These are phyloP conservation scores for Akanthomyces lecanii DNA, from an alignment of 2,329 filamentous ascomycete genomes.

Conservation along the genomic window DNA sequence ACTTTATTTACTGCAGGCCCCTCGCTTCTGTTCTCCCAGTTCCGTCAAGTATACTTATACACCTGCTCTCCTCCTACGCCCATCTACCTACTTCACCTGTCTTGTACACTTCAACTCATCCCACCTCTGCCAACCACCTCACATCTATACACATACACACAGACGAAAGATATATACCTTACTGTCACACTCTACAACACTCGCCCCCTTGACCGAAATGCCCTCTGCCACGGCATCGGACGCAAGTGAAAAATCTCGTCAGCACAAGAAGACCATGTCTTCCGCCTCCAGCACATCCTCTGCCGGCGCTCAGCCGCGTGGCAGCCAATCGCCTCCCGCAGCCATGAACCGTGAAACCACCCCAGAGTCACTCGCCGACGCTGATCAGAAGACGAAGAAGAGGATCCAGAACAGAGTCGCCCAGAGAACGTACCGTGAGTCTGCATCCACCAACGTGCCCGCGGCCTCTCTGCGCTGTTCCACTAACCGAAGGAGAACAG, in stretches of 20 bases:
- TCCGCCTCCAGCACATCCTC: conserved; percentile 15
- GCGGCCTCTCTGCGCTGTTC: not conserved
- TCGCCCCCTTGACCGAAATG: not conserved
- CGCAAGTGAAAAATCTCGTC: not conserved
- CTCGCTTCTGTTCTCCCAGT: not conserved
- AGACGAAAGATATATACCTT: not conserved
- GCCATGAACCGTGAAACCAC: conserved; percentile 13
- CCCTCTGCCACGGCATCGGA: conserved; percentile 1
- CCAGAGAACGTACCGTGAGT: conserved; percentile 31
- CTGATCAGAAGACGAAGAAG: conserved; percentile 29
- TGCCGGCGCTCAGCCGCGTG: not conserved
- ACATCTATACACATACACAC: not conserved
- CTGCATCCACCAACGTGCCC: not conserved
- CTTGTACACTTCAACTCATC: not conserved
- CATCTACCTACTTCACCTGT: not conserved
- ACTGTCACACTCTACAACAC: not conserved
- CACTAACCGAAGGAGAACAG: conserved; percentile 3
- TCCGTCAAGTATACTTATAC: conserved; percentile 7
- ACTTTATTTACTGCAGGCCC: conserved; percentile 14
- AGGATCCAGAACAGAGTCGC: conserved; percentile 31
- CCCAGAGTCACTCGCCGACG: conserved; percentile 8
- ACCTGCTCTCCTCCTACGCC: conserved; percentile 1
- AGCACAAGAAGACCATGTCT: conserved; percentile 14
- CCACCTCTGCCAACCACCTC: not conserved
- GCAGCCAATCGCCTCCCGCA: conserved; percentile 11